Evolutionary conservation across 768 basidiomycete genomes (phyloP), one percentile per base, ranked within the genome.

Genomic region (Hydnomerulius pinastri): DNA sequence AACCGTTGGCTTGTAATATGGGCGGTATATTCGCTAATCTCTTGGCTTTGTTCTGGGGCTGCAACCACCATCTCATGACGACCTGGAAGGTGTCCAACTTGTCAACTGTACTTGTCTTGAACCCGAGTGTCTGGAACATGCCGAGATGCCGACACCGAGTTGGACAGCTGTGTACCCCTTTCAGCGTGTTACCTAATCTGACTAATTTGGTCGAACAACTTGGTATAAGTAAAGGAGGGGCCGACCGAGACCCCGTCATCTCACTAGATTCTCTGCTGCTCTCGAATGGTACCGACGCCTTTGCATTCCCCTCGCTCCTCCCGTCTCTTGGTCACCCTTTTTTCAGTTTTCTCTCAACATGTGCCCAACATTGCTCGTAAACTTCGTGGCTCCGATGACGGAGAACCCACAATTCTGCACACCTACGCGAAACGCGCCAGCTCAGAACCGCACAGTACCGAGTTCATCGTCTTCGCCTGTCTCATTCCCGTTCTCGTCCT

Each of bases 401-500:
- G 43, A 4, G 60, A 57, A 10, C 20, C 52, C 6, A 45, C 54
- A n/a, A 18, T 57, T 39, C 12, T 61, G 8, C 71, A 66, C 54
- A 30, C 61, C 15, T 60, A 66, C 27, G 62, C 62, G 4, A 73
- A 67, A 30, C 71, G 76, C 18, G 67, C 64, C 15, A 40, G 44
- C 41, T 13, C 50, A 12, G 43, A 55, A 18, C 32, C 48, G 0
- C 51, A 54, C 38, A 60, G 63, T n/a, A 40, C 57, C 15, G 50
- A 64, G 36, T 74, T 71, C 62, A 65, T 77, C 58, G 63, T 72
- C 50, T 74, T 73, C 52, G 74, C 73, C 7, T 67, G 70, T 61
- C 85, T 94, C 70, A 92, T 94, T 37, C 92, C 92, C 45, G 63
- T 92, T 28, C 85, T 93, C 60, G 92, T 94, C 45, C 65, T 92